Evolutionary conservation across 108 stramenopile genomes (phyloP).

Genomic region (Cyclotella baltica): DNA sequence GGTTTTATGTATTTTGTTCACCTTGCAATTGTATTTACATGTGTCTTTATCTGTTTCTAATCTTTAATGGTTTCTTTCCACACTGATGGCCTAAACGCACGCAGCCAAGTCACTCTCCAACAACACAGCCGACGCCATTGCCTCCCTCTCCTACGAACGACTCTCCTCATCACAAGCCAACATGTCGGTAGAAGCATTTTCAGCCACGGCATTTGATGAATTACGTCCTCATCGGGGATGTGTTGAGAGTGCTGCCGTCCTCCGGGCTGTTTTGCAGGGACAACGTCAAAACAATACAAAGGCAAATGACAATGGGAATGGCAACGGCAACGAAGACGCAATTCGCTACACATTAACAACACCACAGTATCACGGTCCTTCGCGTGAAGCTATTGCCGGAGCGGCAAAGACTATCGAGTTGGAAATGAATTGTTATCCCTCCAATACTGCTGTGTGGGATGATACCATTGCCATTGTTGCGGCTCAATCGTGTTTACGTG

Average conservation of each 20-base stretch:
- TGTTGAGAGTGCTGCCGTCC: constrained; percentile 52
- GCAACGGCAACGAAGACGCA: neutral
- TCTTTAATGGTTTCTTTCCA: neutral
- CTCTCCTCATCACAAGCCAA: neutral
- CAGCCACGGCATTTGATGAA: constrained; percentile 53
- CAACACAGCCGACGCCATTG: constrained; percentile 42
- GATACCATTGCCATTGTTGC: constrained; percentile 54
- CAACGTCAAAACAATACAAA: constrained; percentile 24
- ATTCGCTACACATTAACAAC: constrained; percentile 32
- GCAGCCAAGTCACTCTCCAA: constrained; percentile 22
- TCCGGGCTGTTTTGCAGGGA: constrained; percentile 57
- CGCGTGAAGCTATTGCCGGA: constrained; percentile 40
- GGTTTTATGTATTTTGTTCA: no score
- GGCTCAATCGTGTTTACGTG: constrained; percentile 3
- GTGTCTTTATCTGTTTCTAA: neutral
- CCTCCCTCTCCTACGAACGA: constrained; percentile 58
- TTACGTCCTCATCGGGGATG: constrained; percentile 64
- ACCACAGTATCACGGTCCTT: constrained; percentile 67
- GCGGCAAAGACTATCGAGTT: constrained; percentile 61
- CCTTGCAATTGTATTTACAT: no score
- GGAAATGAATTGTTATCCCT: constrained; percentile 62
- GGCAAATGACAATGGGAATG: neutral
- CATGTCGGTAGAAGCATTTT: constrained; percentile 39
- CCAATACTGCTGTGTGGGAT: constrained; percentile 24
- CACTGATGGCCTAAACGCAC: constrained; percentile 9